These are phyloP conservation scores for Scheffersomyces coipomensis DNA, from an alignment of 805 yeast genomes.

Conservation along the genomic window DNA sequence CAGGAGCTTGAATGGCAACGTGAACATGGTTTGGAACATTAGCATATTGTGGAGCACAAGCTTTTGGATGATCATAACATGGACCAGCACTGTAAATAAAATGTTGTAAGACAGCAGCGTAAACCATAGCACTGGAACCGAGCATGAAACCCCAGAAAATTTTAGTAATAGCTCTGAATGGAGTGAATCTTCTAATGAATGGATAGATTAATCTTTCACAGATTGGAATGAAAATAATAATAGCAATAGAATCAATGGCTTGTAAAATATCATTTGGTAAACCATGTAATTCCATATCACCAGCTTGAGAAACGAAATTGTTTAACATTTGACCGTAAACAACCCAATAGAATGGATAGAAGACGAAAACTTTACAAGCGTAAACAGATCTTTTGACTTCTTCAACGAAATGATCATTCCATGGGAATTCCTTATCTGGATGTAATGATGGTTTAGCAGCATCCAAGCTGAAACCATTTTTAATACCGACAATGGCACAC, in stretches of 20 bases:
- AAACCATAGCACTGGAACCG: constrained; percentile 65
- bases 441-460: constrained; percentile 58
- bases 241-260: constrained; percentile 71
- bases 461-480: constrained; percentile 49
- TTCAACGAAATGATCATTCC: constrained; percentile 73
- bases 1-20: constrained; percentile 70
- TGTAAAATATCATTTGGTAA: constrained; percentile 80
- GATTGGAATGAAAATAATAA: constrained; percentile 76
- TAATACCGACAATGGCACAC: constrained; percentile 39
- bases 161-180: constrained; percentile 69
- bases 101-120: constrained; percentile 75
- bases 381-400: constrained; percentile 63
- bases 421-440: constrained; percentile 46
- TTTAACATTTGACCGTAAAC: constrained; percentile 70
- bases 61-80: constrained; percentile 62
- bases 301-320: constrained; percentile 74
- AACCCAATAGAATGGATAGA: constrained; percentile 74
- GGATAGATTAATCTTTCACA: constrained; percentile 57
- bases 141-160: constrained; percentile 69
- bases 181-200: constrained; percentile 43
- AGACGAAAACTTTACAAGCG: constrained; percentile 72
- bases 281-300: constrained; percentile 70
- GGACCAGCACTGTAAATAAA: constrained; percentile 70
- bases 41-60: constrained; percentile 43
- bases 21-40: constrained; percentile 55